phyloP scores from a whole-genome alignment of 495 filamentous ascomycete species.

The Penicillium bialowiezense region DNA sequence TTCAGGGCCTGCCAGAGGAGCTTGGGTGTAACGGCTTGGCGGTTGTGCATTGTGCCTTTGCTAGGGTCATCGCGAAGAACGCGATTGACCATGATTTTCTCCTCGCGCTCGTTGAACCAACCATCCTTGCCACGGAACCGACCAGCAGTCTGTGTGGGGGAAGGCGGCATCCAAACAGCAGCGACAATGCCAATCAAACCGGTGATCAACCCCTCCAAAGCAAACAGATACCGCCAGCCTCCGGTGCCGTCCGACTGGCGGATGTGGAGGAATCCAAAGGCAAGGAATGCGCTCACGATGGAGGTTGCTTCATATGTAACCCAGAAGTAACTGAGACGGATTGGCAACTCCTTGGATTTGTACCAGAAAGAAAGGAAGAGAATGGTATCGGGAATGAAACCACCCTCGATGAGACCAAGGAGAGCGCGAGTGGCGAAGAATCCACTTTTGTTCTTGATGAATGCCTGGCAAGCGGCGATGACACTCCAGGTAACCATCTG shows the following conservation, averaged over 20 bases:
- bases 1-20: constrained; percentile 56
- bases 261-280: constrained; percentile 70
- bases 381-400: constrained; percentile 57
- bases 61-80: constrained; percentile 62
- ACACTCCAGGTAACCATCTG: constrained; percentile 80
- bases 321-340: constrained; percentile 70
- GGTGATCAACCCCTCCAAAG: constrained; percentile 53
- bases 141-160: constrained; percentile 67
- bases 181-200: constrained; percentile 62
- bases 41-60: constrained; percentile 59
- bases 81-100: constrained; percentile 58
- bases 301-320: constrained; percentile 61
- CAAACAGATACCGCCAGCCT: constrained; percentile 75
- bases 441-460: constrained; percentile 54
- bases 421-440: constrained; percentile 65
- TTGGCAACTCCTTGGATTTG: constrained; percentile 64
- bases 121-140: constrained; percentile 65
- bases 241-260: constrained; percentile 52
- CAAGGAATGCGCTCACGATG: constrained; percentile 67
- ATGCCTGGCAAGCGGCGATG: constrained; percentile 66
- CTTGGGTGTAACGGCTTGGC: constrained; percentile 57
- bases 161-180: constrained; percentile 66
- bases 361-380: constrained; percentile 79
- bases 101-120: constrained; percentile 62
- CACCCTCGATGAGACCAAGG: constrained; percentile 73